A percentile compares a stretch with the other conserved stretches of the same genome.
Evolutionary conservation across 1,284 basidiomycete species (phyloP).

Genomic region (Microbotryomycetes sp.): DNA sequence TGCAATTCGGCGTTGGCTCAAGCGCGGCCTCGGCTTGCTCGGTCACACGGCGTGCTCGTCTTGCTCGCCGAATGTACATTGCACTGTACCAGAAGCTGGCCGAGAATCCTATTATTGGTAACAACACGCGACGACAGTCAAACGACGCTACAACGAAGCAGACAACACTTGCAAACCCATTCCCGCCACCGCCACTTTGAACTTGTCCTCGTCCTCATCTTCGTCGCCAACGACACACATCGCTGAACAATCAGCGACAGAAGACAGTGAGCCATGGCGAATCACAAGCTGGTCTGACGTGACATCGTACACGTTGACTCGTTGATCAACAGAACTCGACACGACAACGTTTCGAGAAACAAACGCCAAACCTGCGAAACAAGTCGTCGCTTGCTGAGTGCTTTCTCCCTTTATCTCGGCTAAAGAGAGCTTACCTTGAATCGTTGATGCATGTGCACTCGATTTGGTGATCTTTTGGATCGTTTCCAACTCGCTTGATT

Average conservation of each 20-base stretch:
- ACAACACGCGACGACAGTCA: background rate
- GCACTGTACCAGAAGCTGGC: background rate
- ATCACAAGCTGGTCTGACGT: background rate
- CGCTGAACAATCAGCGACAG: background rate
- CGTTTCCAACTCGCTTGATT: background rate
- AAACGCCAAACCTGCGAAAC: slow-evolving; percentile 1
- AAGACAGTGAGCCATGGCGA: background rate
- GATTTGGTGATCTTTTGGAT: background rate
- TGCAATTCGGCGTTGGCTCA: background rate
- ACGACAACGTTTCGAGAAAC: background rate
- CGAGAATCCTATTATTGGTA: background rate
- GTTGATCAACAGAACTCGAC: background rate
- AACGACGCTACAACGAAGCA: background rate
- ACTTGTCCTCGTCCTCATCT: background rate
- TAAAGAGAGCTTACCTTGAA: background rate
- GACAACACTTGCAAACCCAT: background rate
- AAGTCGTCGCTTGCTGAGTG: background rate
- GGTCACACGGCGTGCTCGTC: background rate
- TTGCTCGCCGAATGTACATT: background rate
- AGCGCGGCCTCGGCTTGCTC: background rate
- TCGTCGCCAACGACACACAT: background rate
- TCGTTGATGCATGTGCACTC: background rate
- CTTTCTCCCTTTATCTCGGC: no score
- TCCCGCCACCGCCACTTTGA: background rate
- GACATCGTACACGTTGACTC: background rate